Evolutionary conservation across 179 eudicot genomes (phyloP).

Genomic region (Actinidia polygama): DNA sequence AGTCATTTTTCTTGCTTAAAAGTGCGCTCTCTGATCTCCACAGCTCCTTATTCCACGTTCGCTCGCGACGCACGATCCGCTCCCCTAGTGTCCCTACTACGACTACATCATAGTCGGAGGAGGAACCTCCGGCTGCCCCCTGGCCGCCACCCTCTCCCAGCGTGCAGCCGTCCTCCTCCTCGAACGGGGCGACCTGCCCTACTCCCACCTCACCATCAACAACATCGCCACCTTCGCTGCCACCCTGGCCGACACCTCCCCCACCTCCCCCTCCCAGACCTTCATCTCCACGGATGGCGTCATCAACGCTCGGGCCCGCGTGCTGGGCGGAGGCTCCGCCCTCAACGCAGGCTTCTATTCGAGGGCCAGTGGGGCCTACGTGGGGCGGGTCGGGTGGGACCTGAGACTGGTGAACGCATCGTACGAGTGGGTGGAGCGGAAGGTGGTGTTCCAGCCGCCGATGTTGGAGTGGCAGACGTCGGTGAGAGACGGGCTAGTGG

Average conservation of each 20-base stretch:
- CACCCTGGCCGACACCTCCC: slow-evolving; percentile 45
- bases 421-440: slow-evolving; percentile 78
- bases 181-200: slow-evolving; percentile 79
- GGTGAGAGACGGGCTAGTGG: slow-evolving; percentile 68
- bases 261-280: slow-evolving; percentile 68
- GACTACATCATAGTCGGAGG: slow-evolving; percentile 88
- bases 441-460: slow-evolving; percentile 63
- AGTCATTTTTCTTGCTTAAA: not conserved
- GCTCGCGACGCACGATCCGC: slow-evolving; percentile 61
- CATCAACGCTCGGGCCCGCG: slow-evolving; percentile 65
- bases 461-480: slow-evolving; percentile 76
- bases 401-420: slow-evolving; percentile 56
- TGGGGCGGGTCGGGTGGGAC: slow-evolving; percentile 52
- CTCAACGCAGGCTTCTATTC: slow-evolving; percentile 83
- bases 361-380: slow-evolving; percentile 46
- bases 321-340: slow-evolving; percentile 76
- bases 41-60: slow-evolving; percentile 72
- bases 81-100: slow-evolving; percentile 38
- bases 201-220: slow-evolving; percentile 52
- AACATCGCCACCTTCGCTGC: slow-evolving; percentile 35
- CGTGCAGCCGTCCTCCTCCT: slow-evolving; percentile 53
- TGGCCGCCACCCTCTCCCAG: slow-evolving; percentile 75
- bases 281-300: slow-evolving; percentile 86
- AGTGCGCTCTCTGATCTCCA: slow-evolving; percentile 2
- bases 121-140: slow-evolving; percentile 80